These are phyloP conservation scores for Calonectria naviculata DNA, from an alignment of 2,329 filamentous ascomycete genomes.

Conservation along the genomic window DNA sequence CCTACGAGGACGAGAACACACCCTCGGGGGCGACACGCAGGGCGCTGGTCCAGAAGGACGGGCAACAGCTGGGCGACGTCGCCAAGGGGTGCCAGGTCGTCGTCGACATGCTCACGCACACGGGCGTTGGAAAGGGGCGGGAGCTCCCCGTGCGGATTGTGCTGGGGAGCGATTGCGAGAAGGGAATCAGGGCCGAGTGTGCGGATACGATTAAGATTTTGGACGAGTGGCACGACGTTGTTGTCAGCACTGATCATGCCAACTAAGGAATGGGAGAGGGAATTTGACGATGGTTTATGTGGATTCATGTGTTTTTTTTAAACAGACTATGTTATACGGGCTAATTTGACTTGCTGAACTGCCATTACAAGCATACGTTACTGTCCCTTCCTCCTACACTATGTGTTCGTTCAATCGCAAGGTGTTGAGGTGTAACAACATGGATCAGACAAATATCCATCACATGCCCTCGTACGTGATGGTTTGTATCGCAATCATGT, in stretches of 20 bases:
- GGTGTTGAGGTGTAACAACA: too few relatives aligned
- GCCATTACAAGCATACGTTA: too few relatives aligned
- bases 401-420: too few relatives aligned
- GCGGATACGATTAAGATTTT: constrained; percentile 54
- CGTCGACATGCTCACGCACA: constrained; percentile 65
- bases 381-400: too few relatives aligned
- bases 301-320: not conserved
- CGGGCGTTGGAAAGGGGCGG: constrained; percentile 58
- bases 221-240: constrained; percentile 58
- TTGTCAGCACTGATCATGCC: constrained; percentile 36
- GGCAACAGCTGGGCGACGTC: constrained; percentile 66
- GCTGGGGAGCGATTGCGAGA: constrained; percentile 64
- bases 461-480: too few relatives aligned
- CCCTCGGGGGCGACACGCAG: constrained; percentile 42
- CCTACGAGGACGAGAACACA: constrained; percentile 44
- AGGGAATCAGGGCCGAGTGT: constrained; percentile 55
- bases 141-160: constrained; percentile 64
- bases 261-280: not conserved
- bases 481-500: too few relatives aligned
- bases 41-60: constrained; percentile 49
- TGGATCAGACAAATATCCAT: too few relatives aligned
- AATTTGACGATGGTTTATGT: not conserved
- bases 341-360: too few relatives aligned
- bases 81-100: constrained; percentile 62
- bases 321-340: not conserved